phyloP scores from a whole-genome alignment of 1,139 yeast genomes.

The Suhomyces bribrorum region DNA sequence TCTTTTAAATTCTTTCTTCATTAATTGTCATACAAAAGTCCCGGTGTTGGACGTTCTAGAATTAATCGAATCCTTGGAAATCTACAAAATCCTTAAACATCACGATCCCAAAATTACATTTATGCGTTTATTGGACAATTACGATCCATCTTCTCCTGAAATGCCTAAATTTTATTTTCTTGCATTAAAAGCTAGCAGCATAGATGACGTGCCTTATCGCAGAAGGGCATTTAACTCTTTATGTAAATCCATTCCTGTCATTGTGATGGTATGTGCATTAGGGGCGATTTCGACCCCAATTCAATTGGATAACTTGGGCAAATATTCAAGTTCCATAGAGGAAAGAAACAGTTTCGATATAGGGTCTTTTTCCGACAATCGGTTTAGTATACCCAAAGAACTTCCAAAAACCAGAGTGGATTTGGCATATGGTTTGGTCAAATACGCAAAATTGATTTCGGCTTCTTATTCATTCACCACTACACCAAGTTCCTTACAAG shows the following conservation, averaged over 20 bases:
- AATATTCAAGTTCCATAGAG: constrained; percentile 29
- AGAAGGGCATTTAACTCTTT: constrained; percentile 25
- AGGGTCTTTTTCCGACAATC: constrained; percentile 21
- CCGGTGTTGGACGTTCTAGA: constrained; percentile 36
- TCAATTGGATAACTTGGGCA: constrained; percentile 36
- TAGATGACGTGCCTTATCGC: constrained; percentile 23
- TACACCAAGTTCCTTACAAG: constrained; percentile 21
- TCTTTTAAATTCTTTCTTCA: constrained; percentile 34
- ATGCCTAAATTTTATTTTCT: constrained; percentile 18
- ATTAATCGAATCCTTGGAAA: constrained; percentile 34
- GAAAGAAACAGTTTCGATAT: constrained; percentile 26
- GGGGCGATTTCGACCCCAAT: constrained; percentile 37
- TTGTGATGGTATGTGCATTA: constrained; percentile 35
- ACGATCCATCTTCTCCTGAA: constrained; percentile 13
- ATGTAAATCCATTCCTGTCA: constrained; percentile 30
- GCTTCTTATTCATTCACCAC: constrained; percentile 27
- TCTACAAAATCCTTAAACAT: constrained; percentile 25
- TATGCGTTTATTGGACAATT: constrained; percentile 24
- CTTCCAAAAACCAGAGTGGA: constrained; percentile 25
- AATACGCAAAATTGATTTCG: constrained; percentile 26
- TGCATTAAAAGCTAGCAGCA: constrained; percentile 15
- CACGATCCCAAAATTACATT: constrained; percentile 26
- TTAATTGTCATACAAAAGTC: constrained; percentile 37
- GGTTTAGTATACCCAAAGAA: constrained; percentile 13
- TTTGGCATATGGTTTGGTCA: constrained; percentile 27